Evolutionary conservation across 805 yeast species (phyloP).

Genomic region (Candida insectalens): DNA sequence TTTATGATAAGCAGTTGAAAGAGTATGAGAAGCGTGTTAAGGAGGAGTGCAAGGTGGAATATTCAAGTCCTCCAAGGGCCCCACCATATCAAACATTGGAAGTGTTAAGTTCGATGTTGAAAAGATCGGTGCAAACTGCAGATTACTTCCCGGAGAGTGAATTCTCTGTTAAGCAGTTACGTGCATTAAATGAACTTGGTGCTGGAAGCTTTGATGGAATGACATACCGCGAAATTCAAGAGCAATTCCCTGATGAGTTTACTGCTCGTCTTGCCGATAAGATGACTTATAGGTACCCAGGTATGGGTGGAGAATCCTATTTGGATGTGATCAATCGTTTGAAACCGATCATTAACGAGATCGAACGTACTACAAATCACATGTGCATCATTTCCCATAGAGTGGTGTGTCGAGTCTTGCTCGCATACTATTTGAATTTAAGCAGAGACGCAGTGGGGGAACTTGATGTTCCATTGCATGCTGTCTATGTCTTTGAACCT

Average conservation of each 20-base stretch:
- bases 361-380: conserved; percentile 87
- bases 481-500: conserved; percentile 82
- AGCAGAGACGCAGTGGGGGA: conserved; percentile 75
- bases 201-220: conserved; percentile 90
- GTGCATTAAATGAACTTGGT: conserved; percentile 89
- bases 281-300: conserved; percentile 85
- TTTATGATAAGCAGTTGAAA: conserved; percentile 52
- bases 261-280: conserved; percentile 68
- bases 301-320: conserved; percentile 95
- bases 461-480: conserved; percentile 87
- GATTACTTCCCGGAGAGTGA: conserved; percentile 62
- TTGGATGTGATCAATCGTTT: conserved; percentile 86
- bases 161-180: conserved; percentile 76
- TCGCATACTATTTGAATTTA: conserved; percentile 84
- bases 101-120: conserved; percentile 91
- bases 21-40: conserved; percentile 23
- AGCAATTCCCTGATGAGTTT: conserved; percentile 66
- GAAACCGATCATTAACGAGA: conserved; percentile 83
- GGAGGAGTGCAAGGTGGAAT: no score
- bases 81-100: conserved; percentile 72
- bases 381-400: conserved; percentile 78
- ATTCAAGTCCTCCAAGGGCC: conserved; percentile 46
- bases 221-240: conserved; percentile 82
- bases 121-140: conserved; percentile 72
- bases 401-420: conserved; percentile 77